phyloP scores from a whole-genome alignment of 2,329 filamentous ascomycete species.

The Ascosphaera aggregata region DNA sequence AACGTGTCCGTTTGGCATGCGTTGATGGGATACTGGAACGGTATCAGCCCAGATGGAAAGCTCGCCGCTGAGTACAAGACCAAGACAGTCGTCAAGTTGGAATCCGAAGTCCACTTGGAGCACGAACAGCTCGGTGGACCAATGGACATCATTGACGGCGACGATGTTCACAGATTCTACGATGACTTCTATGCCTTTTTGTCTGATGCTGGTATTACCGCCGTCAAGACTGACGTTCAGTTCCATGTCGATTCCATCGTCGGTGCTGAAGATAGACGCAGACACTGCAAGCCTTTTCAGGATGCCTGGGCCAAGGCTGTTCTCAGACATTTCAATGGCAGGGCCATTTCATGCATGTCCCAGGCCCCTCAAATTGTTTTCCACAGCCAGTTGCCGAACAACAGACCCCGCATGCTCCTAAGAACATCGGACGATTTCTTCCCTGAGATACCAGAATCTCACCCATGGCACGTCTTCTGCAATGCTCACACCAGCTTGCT shows the following conservation, averaged over 20 bases:
- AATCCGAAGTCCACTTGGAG: conserved; percentile 18
- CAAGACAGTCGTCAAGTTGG: conserved; percentile 29
- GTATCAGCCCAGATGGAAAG: conserved; percentile 49
- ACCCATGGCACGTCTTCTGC: conserved; percentile 87
- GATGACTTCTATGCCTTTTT: conserved; percentile 82
- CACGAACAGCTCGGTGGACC: conserved; percentile 31
- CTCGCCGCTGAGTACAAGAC: conserved; percentile 65
- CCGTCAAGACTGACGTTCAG: conserved; percentile 83
- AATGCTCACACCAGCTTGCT: conserved; percentile 79
- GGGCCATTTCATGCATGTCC: conserved; percentile 85
- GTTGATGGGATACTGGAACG: conserved; percentile 73
- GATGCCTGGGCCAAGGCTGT: conserved; percentile 66
- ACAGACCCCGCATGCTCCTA: conserved; percentile 47
- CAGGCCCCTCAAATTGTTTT: conserved; percentile 72
- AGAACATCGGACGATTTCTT: conserved; percentile 86
- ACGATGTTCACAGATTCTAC: conserved; percentile 58
- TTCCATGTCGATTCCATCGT: conserved; percentile 63
- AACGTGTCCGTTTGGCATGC: conserved; percentile 93
- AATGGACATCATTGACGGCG: conserved; percentile 49
- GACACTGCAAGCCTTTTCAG: conserved; percentile 52
- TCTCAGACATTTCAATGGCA: conserved; percentile 53
- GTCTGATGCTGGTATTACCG: conserved; percentile 47
- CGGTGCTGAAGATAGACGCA: conserved; percentile 43
- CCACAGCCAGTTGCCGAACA: conserved; percentile 56
- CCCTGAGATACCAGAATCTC: conserved; percentile 53